These are phyloP conservation scores for Azolla pinnata DNA, from an alignment of 75 land plant genomes.

Conservation along the genomic window DNA sequence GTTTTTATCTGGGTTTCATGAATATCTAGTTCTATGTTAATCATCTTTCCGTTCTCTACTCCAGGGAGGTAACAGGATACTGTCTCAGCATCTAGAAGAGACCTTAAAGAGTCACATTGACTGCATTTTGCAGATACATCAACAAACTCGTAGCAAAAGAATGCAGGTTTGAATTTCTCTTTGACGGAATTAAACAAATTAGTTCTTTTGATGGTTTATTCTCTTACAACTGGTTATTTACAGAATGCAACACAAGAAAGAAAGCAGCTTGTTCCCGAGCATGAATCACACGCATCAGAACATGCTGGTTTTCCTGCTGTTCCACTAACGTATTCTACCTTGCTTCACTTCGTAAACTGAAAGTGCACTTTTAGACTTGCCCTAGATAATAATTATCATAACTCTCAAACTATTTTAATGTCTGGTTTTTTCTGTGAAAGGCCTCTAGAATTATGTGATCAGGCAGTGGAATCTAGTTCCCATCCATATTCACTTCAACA, in stretches of 20 bases:
- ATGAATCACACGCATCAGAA: constrained; percentile 46
- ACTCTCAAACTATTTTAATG: no score
- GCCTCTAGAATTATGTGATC: constrained; percentile 83
- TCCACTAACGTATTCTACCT: no score
- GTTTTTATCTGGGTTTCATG: no score
- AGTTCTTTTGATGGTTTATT: not conserved
- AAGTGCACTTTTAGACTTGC: no score
- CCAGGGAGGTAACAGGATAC: constrained; percentile 82
- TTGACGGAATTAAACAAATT: no score
- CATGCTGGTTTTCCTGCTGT: no score
- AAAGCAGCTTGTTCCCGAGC: constrained; percentile 38
- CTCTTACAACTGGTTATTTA: constrained; percentile 9
- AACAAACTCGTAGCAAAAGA: constrained; percentile 34
- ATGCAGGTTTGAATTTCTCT: constrained; percentile 46
- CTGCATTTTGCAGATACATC: constrained; percentile 49
- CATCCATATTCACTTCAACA: constrained; percentile 39
- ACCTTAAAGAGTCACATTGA: constrained; percentile 72
- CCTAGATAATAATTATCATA: no score
- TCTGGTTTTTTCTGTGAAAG: no score
- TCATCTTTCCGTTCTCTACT: no score
- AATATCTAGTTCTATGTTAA: no score
- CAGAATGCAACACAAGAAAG: constrained; percentile 56
- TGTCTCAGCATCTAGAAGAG: constrained; percentile 78
- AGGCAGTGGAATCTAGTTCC: constrained; percentile 29
- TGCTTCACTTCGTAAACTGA: no score